Conservation (phyloP, 805 yeast species). For the Yamadazyma sp. region DNA sequence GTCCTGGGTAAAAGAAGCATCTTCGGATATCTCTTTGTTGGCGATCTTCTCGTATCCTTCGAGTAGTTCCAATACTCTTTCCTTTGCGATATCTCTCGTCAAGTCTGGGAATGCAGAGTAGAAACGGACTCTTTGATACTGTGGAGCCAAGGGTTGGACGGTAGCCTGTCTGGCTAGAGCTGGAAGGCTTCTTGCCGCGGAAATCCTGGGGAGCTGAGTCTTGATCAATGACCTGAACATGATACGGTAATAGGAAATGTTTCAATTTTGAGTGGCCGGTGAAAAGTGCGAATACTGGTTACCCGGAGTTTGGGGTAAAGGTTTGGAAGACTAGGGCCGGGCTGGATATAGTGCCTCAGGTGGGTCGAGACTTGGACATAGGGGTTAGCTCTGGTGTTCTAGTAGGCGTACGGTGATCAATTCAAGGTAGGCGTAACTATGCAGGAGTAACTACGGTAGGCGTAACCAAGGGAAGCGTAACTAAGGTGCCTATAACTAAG, state of each 20-base stretch:
- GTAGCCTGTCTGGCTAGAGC: constrained; percentile 1
- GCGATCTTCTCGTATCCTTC: constrained; percentile 64
- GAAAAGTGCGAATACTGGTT: constrained; percentile 5
- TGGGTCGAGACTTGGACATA: no score
- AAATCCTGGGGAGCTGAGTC: constrained; percentile 4
- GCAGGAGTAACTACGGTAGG: no score
- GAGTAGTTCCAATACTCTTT: constrained; percentile 61
- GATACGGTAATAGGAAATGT: constrained; percentile 8
- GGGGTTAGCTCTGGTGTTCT: no score
- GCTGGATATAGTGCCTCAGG: no score
- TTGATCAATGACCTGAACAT: constrained; percentile 15
- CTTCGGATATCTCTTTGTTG: constrained; percentile 36
- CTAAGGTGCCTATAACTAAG: no score
- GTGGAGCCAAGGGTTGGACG: neutral
- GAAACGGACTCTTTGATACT: constrained; percentile 21
- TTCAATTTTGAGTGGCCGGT: constrained; percentile 9
- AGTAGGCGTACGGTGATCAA: no score
- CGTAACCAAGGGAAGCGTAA: no score
- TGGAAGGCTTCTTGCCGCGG: constrained; percentile 2
- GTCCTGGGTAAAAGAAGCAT: constrained; percentile 37
- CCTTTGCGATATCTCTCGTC: constrained; percentile 60
- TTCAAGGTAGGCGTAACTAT: no score
- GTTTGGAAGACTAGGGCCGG: no score
- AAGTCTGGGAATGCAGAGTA: constrained; percentile 62
- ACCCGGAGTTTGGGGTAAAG: no score